Percentiles rank a stretch among this genome's conserved stretches.
phyloP scores from a whole-genome alignment of 2,329 filamentous ascomycete species.

The Claviceps purpurea region DNA sequence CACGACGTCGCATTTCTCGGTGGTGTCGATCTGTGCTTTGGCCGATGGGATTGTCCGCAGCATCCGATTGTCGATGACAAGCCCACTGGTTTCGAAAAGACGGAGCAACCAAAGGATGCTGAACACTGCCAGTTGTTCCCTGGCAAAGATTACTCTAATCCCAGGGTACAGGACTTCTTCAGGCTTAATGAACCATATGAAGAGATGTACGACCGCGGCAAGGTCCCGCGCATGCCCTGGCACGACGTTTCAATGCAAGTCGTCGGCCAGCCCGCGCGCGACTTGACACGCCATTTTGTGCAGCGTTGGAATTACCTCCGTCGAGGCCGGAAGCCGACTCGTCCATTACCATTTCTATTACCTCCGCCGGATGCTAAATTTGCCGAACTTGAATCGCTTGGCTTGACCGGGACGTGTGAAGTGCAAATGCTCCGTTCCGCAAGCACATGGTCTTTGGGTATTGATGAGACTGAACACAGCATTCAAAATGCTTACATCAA shows the following conservation, averaged over 20 bases:
- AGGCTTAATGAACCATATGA: slow-evolving; percentile 87
- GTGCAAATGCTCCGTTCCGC: slow-evolving; percentile 91
- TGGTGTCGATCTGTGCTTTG: slow-evolving; percentile 92
- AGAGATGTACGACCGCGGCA: slow-evolving; percentile 92
- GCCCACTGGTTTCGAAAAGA: slow-evolving; percentile 80
- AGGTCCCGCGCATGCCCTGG: slow-evolving; percentile 92
- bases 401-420: slow-evolving; percentile 86
- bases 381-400: slow-evolving; percentile 74
- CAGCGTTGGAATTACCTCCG: slow-evolving; percentile 97
- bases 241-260: slow-evolving; percentile 98
- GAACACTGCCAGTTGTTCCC: slow-evolving; percentile 95
- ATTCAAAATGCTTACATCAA: slow-evolving; percentile 94
- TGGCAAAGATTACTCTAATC: slow-evolving; percentile 97
- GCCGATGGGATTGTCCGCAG: slow-evolving; percentile 92
- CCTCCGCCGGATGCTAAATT: slow-evolving; percentile 85
- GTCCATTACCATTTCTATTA: slow-evolving; percentile 83
- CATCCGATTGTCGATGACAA: slow-evolving; percentile 88
- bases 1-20: slow-evolving; percentile 93
- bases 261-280: slow-evolving; percentile 85
- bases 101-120: slow-evolving; percentile 64
- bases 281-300: slow-evolving; percentile 90
- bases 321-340: slow-evolving; percentile 80
- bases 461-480: slow-evolving; percentile 77
- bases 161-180: slow-evolving; percentile 89
- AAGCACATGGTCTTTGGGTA: slow-evolving; percentile 81